These are phyloP conservation scores for Chaetomiaceae sp. DNA, from an alignment of 2,329 filamentous ascomycete species.

Conservation along the genomic window DNA sequence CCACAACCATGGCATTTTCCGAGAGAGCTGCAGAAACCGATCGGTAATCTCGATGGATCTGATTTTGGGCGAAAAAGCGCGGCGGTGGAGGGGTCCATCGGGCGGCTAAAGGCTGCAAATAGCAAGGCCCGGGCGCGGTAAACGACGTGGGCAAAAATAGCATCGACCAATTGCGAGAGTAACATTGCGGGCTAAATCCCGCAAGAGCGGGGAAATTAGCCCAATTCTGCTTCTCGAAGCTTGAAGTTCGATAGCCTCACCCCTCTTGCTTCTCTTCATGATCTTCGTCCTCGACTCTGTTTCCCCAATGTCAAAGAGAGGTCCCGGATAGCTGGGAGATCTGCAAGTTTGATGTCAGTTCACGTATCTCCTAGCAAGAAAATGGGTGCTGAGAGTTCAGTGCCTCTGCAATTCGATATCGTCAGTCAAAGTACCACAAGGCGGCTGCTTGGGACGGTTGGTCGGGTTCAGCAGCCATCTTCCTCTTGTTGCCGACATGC, in stretches of 20 bases:
- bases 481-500: too few species aligned
- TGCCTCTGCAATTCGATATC: too few species aligned
- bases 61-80: not conserved
- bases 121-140: constrained; percentile 8
- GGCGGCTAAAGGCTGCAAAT: constrained; percentile 14
- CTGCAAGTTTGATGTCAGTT: too few species aligned
- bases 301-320: not conserved
- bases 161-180: not conserved
- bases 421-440: too few species aligned
- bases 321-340: not conserved
- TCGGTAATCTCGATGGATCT: constrained; percentile 7
- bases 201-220: constrained; percentile 16
- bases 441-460: too few species aligned
- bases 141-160: constrained; percentile 22
- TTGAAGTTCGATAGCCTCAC: not conserved
- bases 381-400: too few species aligned
- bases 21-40: constrained; percentile 7
- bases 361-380: too few species aligned
- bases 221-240: constrained; percentile 4
- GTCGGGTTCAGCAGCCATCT: too few species aligned
- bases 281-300: not conserved
- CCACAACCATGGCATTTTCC: not conserved
- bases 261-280: not conserved
- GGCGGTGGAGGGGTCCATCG: not conserved
- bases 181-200: constrained; percentile 15